Percentiles rank a stretch among this genome's conserved stretches.
Conservation (phyloP, 441 rosid species). For the Adansonia madagascariensis region DNA sequence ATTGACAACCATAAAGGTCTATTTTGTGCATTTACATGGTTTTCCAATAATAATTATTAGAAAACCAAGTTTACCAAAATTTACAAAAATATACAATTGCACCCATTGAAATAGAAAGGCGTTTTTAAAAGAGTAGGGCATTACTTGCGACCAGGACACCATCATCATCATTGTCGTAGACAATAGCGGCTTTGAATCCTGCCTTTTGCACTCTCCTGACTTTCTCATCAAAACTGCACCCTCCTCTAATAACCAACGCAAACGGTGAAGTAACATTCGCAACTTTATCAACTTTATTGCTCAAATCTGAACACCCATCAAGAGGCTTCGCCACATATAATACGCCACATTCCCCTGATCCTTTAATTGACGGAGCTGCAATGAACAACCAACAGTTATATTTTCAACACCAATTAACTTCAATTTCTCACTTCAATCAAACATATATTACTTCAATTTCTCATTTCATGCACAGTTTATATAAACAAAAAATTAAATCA, state of each 20-base stretch:
- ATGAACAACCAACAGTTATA: constrained; percentile 18
- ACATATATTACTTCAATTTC: not conserved
- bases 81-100: not conserved
- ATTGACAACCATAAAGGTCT: not conserved
- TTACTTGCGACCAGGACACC: constrained; percentile 81
- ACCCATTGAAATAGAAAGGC: not conserved
- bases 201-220: constrained; percentile 79
- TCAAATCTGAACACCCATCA: constrained; percentile 72
- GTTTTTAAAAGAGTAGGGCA: constrained; percentile 22
- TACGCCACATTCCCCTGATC: constrained; percentile 68
- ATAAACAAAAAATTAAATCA: not conserved
- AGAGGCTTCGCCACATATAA: constrained; percentile 70
- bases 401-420: not conserved
- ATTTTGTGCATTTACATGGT: constrained; percentile 4
- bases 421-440: constrained; percentile 13
- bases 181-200: constrained; percentile 77
- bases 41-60: not conserved
- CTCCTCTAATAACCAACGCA: constrained; percentile 76
- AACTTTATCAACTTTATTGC: constrained; percentile 41
- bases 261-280: constrained; percentile 47
- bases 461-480: constrained; percentile 13
- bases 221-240: constrained; percentile 84
- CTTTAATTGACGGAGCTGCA: constrained; percentile 65
- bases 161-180: constrained; percentile 64
- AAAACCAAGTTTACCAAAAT: constrained; percentile 4